phyloP scores from a whole-genome alignment of 2,329 filamentous ascomycete species.

The Aspergillus luchuensis region DNA sequence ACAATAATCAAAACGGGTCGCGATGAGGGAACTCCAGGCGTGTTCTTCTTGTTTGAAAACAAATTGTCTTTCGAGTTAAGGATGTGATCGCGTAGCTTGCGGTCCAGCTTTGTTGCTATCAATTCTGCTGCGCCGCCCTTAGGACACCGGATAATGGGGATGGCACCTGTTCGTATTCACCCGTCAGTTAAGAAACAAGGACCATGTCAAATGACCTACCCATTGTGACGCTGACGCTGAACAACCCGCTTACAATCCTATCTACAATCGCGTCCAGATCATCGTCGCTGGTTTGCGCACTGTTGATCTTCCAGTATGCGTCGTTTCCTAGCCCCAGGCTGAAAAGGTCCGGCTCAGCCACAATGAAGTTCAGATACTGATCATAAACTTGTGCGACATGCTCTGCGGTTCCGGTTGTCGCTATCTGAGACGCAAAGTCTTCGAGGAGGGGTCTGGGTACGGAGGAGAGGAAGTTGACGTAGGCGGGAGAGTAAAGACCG shows the following conservation, averaged over 20 bases:
- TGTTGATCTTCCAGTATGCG: conserved; percentile 96
- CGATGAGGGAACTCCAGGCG: conserved; percentile 66
- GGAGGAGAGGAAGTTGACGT: conserved; percentile 95
- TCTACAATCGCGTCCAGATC: conserved; percentile 86
- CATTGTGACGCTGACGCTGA: conserved; percentile 98
- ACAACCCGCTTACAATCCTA: conserved; percentile 91
- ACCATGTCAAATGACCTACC: conserved; percentile 54
- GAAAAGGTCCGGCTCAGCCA: conserved; percentile 93
- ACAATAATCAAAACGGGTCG: conserved; percentile 90
- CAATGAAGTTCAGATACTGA: conserved; percentile 96
- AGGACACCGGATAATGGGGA: conserved; percentile 92
- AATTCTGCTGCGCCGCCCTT: conserved; percentile 92
- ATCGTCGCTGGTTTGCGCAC: conserved; percentile 84
- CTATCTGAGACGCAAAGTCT: conserved; percentile 89
- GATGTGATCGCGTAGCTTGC: conserved; percentile 93
- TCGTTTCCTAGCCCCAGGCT: conserved; percentile 91
- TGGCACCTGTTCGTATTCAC: conserved; percentile 63
- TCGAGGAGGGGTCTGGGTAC: conserved; percentile 87
- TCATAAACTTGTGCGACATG: conserved; percentile 91
- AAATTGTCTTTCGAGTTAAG: conserved; percentile 97
- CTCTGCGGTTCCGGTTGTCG: conserved; percentile 79
- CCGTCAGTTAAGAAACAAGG: conserved; percentile 9
- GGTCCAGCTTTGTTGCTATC: conserved; percentile 89
- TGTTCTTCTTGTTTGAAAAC: conserved; percentile 72
- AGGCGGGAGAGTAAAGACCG: conserved; percentile 87